Percentiles rank a stretch among this genome's conserved stretches.
phyloP scores from a whole-genome alignment of 2,329 filamentous ascomycete species.

The Rhytidhysteron rufulum region DNA sequence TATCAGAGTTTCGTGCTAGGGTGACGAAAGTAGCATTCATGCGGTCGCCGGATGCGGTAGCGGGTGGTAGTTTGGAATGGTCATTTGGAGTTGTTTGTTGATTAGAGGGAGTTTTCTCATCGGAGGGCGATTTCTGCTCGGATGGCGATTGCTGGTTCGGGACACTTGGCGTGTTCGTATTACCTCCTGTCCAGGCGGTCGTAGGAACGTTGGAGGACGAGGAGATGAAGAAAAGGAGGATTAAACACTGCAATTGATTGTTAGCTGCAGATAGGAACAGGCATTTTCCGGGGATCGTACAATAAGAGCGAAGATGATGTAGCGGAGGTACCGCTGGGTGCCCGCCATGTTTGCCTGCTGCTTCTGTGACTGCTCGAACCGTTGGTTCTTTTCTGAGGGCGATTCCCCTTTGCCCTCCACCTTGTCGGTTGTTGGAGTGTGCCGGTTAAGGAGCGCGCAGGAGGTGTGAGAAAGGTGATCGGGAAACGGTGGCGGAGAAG shows the following conservation, averaged over 20 bases:
- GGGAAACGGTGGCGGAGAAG: slow-evolving; percentile 12
- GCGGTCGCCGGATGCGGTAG: slow-evolving; percentile 62
- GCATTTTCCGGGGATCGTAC: slow-evolving; percentile 53
- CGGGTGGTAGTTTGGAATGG: slow-evolving; percentile 27
- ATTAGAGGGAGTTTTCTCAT: slow-evolving; percentile 9
- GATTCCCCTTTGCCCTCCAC: slow-evolving; percentile 22
- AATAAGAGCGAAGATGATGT: slow-evolving; percentile 76
- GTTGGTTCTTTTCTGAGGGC: slow-evolving; percentile 16
- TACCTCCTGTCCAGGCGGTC: slow-evolving; percentile 27
- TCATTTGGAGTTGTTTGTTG: slow-evolving; percentile 31
- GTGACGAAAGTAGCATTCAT: slow-evolving; percentile 98
- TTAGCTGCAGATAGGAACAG: slow-evolving; percentile 11
- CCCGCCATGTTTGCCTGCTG: slow-evolving; percentile 62
- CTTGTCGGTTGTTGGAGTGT: slow-evolving; percentile 15
- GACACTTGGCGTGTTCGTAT: slow-evolving; percentile 10
- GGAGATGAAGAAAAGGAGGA: slow-evolving; percentile 80
- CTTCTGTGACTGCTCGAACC: slow-evolving; percentile 13
- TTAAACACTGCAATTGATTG: slow-evolving; percentile 52
- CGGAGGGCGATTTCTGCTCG: too few species aligned
- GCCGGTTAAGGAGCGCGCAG: slow-evolving; percentile 6
- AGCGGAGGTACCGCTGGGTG: slow-evolving; percentile 67
- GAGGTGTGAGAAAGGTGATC: slow-evolving; percentile 6
- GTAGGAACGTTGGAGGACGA: slow-evolving; percentile 50
- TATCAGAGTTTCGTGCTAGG: slow-evolving; percentile 83
- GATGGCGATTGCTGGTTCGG: slow-evolving; percentile 8